Evolutionary conservation across 371 early-diverging fungal species (phyloP).

Genomic region (Rhizopus sp.): DNA sequence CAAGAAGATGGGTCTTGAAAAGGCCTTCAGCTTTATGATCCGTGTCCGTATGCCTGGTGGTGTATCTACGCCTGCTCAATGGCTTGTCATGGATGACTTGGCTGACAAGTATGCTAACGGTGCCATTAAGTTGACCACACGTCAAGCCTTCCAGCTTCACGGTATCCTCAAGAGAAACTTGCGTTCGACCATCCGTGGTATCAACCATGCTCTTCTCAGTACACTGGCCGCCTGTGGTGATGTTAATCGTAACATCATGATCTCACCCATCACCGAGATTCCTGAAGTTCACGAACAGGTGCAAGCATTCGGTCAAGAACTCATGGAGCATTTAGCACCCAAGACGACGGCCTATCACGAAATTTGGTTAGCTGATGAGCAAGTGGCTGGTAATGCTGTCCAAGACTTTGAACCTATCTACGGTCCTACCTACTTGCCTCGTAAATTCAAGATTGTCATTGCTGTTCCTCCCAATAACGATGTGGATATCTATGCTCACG

Average conservation of each 20-base stretch:
- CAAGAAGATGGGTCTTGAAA: slow-evolving; percentile 82
- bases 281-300: slow-evolving; percentile 81
- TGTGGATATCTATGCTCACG: slow-evolving; percentile 94
- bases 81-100: slow-evolving; percentile 90
- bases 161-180: slow-evolving; percentile 90
- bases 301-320: slow-evolving; percentile 65
- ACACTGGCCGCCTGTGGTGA: slow-evolving; percentile 96
- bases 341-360: slow-evolving; percentile 91
- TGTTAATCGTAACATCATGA: slow-evolving; percentile 96
- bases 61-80: slow-evolving; percentile 83
- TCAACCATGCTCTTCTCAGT: slow-evolving; percentile 86
- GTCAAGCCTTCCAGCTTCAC: slow-evolving; percentile 95
- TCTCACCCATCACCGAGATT: slow-evolving; percentile 80
- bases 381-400: slow-evolving; percentile 77
- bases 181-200: slow-evolving; percentile 82
- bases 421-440: slow-evolving; percentile 89
- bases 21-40: slow-evolving; percentile 94
- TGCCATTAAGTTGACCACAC: slow-evolving; percentile 90
- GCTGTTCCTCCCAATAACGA: slow-evolving; percentile 96
- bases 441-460: slow-evolving; percentile 94
- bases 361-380: slow-evolving; percentile 91
- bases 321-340: slow-evolving; percentile 81
- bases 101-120: slow-evolving; percentile 82
- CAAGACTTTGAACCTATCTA: slow-evolving; percentile 90
- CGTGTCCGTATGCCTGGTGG: slow-evolving; percentile 94